phyloP scores from a whole-genome alignment of 805 yeast genomes.

The Wickerhamiella spandovensis region DNA sequence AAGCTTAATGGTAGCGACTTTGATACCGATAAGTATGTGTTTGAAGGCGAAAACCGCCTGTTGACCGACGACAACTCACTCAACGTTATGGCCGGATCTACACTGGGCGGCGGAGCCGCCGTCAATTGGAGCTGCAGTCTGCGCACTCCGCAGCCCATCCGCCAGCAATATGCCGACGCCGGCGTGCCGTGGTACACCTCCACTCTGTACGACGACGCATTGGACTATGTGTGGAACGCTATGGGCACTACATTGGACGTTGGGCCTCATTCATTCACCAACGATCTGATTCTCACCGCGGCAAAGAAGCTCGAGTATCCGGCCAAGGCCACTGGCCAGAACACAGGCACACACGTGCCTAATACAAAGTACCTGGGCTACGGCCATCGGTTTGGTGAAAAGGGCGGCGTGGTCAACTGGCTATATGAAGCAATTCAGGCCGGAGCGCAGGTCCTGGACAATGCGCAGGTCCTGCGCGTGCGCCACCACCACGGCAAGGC shows the following conservation, averaged over 20 bases:
- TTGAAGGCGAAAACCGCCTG: conserved; percentile 30
- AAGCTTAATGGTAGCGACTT: conserved; percentile 29
- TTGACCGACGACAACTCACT: conserved; percentile 27
- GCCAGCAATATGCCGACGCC: conserved; percentile 37
- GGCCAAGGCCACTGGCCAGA: conserved; percentile 32
- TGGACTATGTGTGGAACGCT: conserved; percentile 33
- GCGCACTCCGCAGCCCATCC: conserved; percentile 36
- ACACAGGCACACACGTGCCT: conserved; percentile 31
- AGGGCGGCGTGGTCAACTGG: conserved; percentile 41
- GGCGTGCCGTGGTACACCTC: conserved; percentile 36
- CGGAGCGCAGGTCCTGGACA: conserved; percentile 36
- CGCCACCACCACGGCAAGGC: conserved; percentile 33
- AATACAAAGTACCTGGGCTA: conserved; percentile 35
- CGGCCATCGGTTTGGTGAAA: conserved; percentile 39
- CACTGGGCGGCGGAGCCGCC: conserved; percentile 46
- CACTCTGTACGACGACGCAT: conserved; percentile 31
- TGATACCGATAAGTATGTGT: conserved; percentile 27
- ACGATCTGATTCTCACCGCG: conserved; percentile 33
- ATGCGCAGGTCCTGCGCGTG: conserved; percentile 30
- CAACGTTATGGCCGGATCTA: conserved; percentile 35
- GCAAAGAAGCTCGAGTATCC: conserved; percentile 34
- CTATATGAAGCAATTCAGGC: conserved; percentile 33
- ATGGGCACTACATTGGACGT: conserved; percentile 35
- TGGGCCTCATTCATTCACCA: conserved; percentile 33
- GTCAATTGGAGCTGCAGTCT: conserved; percentile 46